phyloP scores from a whole-genome alignment of 2,329 filamentous ascomycete species.

The Magnaporthiopsis incrustans region DNA sequence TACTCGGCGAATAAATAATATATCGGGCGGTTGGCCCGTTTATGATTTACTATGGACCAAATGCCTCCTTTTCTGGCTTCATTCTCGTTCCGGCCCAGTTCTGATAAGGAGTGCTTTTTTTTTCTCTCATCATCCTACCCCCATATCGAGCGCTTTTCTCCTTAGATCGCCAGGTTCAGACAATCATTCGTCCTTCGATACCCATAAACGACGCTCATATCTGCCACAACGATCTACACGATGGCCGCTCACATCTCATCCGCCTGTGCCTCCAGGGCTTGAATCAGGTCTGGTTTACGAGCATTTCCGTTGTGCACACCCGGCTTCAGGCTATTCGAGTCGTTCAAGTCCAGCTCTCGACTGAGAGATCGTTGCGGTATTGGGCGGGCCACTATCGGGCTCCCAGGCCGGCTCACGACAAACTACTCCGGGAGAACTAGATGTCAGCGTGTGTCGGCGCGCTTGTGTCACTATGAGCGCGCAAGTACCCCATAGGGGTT shows the following conservation, averaged over 20 bases:
- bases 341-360: conserved; percentile 27
- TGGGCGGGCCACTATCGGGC: conserved; percentile 56
- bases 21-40: too few species aligned
- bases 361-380: conserved; percentile 42
- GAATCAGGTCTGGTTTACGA: conserved; percentile 19
- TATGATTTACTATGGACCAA: too few species aligned
- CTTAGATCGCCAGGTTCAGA: too few species aligned
- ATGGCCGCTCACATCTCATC: conserved; percentile 17
- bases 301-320: conserved; percentile 18
- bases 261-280: conserved; percentile 27
- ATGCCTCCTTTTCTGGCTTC: too few species aligned
- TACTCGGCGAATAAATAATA: too few species aligned
- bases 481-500: not conserved
- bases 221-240: not conserved
- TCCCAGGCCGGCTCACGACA: conserved; percentile 60
- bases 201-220: not conserved
- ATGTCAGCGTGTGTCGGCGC: not conserved
- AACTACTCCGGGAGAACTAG: conserved; percentile 44
- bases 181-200: too few species aligned
- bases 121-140: too few species aligned
- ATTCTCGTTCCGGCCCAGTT: too few species aligned
- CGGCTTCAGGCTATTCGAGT: conserved; percentile 10
- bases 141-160: too few species aligned
- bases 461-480: not conserved
- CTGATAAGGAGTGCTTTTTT: too few species aligned